Percentiles rank a stretch among this genome's conserved stretches.
phyloP scores from a whole-genome alignment of 129 eudicot genomes.

The Flaveria ramosissima region DNA sequence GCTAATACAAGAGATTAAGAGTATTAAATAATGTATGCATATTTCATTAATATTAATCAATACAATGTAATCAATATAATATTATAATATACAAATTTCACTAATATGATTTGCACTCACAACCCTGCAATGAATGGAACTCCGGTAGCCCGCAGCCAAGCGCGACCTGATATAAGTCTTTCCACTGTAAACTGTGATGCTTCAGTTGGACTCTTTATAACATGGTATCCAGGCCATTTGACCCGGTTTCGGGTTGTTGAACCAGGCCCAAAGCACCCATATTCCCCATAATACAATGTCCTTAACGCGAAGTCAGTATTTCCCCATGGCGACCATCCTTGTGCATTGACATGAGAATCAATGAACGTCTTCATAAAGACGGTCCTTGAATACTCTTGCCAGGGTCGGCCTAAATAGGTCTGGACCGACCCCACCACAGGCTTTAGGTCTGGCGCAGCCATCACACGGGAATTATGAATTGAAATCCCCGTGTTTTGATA shows the following conservation, averaged over 20 bases:
- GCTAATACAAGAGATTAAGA: not conserved
- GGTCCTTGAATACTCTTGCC: conserved; percentile 65
- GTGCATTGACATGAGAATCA: conserved; percentile 47
- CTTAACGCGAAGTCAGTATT: conserved; percentile 32
- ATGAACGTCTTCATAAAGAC: conserved; percentile 48
- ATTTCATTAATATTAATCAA: not conserved
- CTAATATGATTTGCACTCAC: conserved; percentile 11
- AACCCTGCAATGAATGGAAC: conserved; percentile 56
- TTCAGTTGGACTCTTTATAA: conserved; percentile 39
- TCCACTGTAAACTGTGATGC: conserved; percentile 49
- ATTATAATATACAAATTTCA: not conserved
- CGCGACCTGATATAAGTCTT: conserved; percentile 48
- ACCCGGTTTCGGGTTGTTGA: conserved; percentile 49
- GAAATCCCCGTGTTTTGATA: conserved; percentile 60
- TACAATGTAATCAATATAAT: not conserved
- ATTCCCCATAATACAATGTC: conserved; percentile 63
- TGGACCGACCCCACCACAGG: conserved; percentile 41
- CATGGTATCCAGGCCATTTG: conserved; percentile 58
- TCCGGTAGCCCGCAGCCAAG: conserved; percentile 57
- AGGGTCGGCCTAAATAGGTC: conserved; percentile 61
- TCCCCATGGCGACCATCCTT: conserved; percentile 69
- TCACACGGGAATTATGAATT: conserved; percentile 50
- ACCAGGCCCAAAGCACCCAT: conserved; percentile 60
- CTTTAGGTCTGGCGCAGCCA: conserved; percentile 51
- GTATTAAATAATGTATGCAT: not conserved